Conservation (phyloP, 352 stramenopile species). For the Phytophthora brassicae region DNA sequence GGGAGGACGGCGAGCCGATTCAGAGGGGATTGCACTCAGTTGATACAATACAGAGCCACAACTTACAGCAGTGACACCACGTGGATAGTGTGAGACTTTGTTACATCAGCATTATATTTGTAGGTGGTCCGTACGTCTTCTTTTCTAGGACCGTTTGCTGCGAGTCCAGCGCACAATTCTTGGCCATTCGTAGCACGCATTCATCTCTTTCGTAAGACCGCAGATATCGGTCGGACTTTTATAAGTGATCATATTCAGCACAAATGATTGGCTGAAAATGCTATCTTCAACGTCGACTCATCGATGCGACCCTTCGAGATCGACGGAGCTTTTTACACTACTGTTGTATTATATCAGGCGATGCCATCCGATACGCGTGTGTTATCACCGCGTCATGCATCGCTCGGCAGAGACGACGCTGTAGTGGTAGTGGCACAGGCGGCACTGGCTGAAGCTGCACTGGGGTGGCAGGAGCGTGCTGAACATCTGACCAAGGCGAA, state of each 20-base stretch:
- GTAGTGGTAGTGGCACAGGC: conserved; percentile 44
- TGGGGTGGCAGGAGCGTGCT: conserved; percentile 49
- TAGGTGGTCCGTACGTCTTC: conserved; percentile 39
- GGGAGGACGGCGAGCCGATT: conserved; percentile 34
- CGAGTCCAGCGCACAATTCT: conserved; percentile 27
- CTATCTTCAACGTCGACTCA: too few species aligned
- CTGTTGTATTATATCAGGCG: too few species aligned
- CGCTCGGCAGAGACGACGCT: conserved; percentile 6
- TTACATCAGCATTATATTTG: too few species aligned
- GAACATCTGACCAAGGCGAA: conserved; percentile 39
- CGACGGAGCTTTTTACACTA: too few species aligned
- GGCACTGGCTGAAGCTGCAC: conserved; percentile 27
- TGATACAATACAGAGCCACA: conserved; percentile 36
- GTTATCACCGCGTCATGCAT: conserved; percentile 17
- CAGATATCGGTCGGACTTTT: too few species aligned
- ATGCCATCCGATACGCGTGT: conserved; percentile 1
- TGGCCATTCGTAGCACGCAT: conserved; percentile 15
- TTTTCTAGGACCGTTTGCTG: conserved; percentile 33
- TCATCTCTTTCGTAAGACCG: conserved; percentile 29
- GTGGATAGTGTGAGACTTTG: not conserved
- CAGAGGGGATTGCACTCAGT: conserved; percentile 47
- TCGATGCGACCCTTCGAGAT: not conserved
- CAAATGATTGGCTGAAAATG: conserved; percentile 1
- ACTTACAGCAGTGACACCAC: conserved; percentile 12
- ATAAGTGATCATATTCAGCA: too few species aligned